phyloP scores from a whole-genome alignment of 1,139 yeast species.

The Candida glucosophila region DNA sequence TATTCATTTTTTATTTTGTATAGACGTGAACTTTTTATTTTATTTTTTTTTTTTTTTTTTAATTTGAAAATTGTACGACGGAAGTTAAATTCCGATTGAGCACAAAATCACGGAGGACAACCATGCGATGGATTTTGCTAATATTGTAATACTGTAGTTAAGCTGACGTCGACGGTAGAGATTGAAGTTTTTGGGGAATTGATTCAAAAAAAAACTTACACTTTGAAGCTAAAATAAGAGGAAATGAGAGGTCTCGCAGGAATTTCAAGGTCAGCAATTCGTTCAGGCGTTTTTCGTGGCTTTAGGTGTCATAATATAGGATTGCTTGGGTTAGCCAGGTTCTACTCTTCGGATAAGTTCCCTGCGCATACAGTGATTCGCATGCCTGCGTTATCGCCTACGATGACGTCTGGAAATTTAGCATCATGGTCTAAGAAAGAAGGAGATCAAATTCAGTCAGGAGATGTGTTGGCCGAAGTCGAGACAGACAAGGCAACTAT shows the following conservation, averaged over 20 bases:
- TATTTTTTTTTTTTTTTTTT: no score
- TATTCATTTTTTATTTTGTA: no score
- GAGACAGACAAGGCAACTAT: conserved; percentile 98
- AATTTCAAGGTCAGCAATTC: conserved; percentile 24
- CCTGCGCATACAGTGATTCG: conserved; percentile 66
- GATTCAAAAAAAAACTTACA: not conserved
- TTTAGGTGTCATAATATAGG: conserved; percentile 11
- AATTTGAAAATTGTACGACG: no score
- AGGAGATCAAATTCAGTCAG: conserved; percentile 82
- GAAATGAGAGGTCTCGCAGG: conserved; percentile 28
- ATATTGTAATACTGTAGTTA: no score
- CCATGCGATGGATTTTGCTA: conserved; percentile 7
- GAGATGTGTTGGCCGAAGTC: conserved; percentile 92
- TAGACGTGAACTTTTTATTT: no score
- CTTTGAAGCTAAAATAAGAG: conserved; percentile 1
- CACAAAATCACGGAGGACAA: conserved; percentile 6
- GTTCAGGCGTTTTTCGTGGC: conserved; percentile 14
- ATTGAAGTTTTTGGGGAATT: not conserved
- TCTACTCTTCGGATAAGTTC: conserved; percentile 40
- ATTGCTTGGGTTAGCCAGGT: conserved; percentile 25
- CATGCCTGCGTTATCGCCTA: conserved; percentile 95
- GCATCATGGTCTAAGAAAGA: conserved; percentile 82
- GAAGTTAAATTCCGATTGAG: no score
- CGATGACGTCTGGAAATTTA: conserved; percentile 93
- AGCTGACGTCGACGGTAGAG: no score